Conservation (phyloP, 768 basidiomycete species). For the Podaxis mareebaensis region DNA sequence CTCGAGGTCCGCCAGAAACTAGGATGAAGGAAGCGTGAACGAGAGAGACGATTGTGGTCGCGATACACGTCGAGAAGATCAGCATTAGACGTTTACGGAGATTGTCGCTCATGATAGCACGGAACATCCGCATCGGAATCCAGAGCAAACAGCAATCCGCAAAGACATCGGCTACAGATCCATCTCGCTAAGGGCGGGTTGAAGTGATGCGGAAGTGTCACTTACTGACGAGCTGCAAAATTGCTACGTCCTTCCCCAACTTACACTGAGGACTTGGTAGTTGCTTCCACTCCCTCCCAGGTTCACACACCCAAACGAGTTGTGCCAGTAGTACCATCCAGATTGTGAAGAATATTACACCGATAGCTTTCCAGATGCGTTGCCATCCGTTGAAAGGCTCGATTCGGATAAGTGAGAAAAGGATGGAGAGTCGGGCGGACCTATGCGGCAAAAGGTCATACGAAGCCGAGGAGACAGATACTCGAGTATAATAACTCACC, state of each 20-base stretch:
- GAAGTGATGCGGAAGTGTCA: not conserved
- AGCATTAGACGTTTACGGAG: conserved; percentile 43
- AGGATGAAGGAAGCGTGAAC: conserved; percentile 48
- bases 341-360: conserved; percentile 29
- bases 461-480: not conserved
- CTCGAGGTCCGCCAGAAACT: conserved; percentile 27
- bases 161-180: conserved; percentile 43
- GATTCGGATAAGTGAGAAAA: conserved; percentile 55
- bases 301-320: conserved; percentile 45
- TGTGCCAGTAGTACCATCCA: conserved; percentile 40
- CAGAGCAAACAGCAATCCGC: conserved; percentile 47
- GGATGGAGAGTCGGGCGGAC: conserved; percentile 49
- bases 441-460: conserved; percentile 23
- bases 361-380: conserved; percentile 23
- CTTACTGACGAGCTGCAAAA: conserved; percentile 18
- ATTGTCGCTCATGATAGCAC: conserved; percentile 35
- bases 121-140: conserved; percentile 47
- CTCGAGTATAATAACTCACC: conserved; percentile 24
- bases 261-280: conserved; percentile 16
- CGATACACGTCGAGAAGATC: conserved; percentile 55
- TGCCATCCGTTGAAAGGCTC: conserved; percentile 28
- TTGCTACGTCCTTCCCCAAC: conserved; percentile 14
- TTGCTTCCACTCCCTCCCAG: conserved; percentile 17
- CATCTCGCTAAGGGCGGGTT: not conserved
- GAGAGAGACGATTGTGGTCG: conserved; percentile 46